Evolutionary conservation across 225 moss, liverwort and hornwort genomes (phyloP), one percentile per base, ranked within the genome.

Genomic region (Anthoceros angustus): DNA sequence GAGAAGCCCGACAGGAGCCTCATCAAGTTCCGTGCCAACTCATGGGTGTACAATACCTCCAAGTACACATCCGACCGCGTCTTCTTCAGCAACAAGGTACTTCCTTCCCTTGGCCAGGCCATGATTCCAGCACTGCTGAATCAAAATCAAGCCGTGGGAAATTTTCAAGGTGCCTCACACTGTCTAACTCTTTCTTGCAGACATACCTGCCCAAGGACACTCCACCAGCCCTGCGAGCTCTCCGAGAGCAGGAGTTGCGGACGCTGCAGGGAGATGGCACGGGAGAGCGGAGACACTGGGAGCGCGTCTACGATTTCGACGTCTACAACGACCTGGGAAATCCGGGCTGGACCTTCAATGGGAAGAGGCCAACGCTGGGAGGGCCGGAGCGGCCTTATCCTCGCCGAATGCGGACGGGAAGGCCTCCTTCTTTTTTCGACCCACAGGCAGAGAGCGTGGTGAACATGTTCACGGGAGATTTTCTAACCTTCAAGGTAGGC

Each of bases 271-370:
- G 90, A 16, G 26, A 83, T 7, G 83, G 87, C 41, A 78, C 26
- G 6, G 87, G 85, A 8, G 63, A 69, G 25, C 76, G 85, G 26
- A 70, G 75, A 5, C 0, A 8, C 8, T 66, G 74, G 14, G 90
- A 90, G 38, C 85, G 87, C 63, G 77, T 87, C 71, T 90, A 90
- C 67, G 87, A 90, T 45, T 87, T 77, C 64, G 83, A 73, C 9
- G 41, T 21, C 14, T 90, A 82, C 70, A 39, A 87, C 62, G 90
- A 90, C 71, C 49, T 85, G 71, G 85, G 84, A 40, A 69, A 5
- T 3, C 72, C 80, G 3, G 90, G 87, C 20, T 42, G 42, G 0
- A 66, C 12, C 18, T 23, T 39, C 18, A 40, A 43, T 24, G 64
- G 42, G 12, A 41, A 25, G 25, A 74, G 88, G 21, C 72, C 74